Percentiles rank a stretch among this genome's conserved stretches.
Evolutionary conservation across 2,329 filamentous ascomycete species (phyloP).

Genomic region (Paecilomyces sp.): DNA sequence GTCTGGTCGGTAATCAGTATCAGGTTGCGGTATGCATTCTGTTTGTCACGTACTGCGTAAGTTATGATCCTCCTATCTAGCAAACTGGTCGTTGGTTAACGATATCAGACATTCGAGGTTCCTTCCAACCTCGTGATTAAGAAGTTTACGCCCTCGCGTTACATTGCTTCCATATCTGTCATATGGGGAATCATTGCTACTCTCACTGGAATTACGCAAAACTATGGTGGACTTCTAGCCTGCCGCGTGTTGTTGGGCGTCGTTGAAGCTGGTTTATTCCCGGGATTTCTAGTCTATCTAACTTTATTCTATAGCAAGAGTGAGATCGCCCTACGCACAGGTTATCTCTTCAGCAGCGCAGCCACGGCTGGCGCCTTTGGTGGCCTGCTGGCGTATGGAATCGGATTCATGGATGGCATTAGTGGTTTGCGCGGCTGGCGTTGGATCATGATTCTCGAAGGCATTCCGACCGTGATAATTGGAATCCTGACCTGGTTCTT

Average conservation of each 20-base stretch:
- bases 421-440: conserved; percentile 61
- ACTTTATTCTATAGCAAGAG: conserved; percentile 70
- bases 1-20: conserved; percentile 43
- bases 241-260: conserved; percentile 62
- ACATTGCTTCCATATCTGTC: conserved; percentile 52
- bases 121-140: conserved; percentile 60
- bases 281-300: conserved; percentile 60
- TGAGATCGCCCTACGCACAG: conserved; percentile 65
- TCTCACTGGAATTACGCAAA: conserved; percentile 58
- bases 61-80: conserved; percentile 5
- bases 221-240: conserved; percentile 59
- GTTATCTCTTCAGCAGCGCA: conserved; percentile 59
- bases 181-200: conserved; percentile 45
- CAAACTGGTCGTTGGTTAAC: conserved; percentile 4
- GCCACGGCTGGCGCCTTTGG: conserved; percentile 66
- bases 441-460: conserved; percentile 59
- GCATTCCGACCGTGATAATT: conserved; percentile 49
- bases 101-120: conserved; percentile 48
- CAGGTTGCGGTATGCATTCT: conserved; percentile 61
- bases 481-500: conserved; percentile 51
- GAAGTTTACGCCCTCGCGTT: conserved; percentile 54
- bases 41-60: conserved; percentile 57
- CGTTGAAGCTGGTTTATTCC: conserved; percentile 64
- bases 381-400: conserved; percentile 65
- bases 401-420: conserved; percentile 65